Evolutionary conservation across 768 basidiomycete species (phyloP).

Genomic region (Phaffia australis): DNA sequence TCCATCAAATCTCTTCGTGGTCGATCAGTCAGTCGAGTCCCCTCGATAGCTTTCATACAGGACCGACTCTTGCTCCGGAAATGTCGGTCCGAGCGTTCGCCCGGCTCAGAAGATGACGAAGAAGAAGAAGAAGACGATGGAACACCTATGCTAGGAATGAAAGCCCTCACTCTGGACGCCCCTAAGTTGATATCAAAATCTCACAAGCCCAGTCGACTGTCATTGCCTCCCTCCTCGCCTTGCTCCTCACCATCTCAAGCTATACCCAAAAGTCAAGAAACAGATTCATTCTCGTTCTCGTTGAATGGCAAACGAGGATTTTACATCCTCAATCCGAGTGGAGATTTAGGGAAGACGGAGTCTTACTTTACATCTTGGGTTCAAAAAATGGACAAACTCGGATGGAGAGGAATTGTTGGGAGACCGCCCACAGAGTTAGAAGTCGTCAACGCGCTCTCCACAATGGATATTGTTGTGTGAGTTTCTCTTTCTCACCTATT

Average conservation of each 20-base stretch:
- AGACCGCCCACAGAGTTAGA: constrained; percentile 72
- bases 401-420: constrained; percentile 77
- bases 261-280: not conserved
- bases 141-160: too few species aligned
- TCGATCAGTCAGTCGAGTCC: constrained; percentile 81
- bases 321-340: constrained; percentile 83
- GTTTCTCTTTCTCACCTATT: constrained; percentile 36
- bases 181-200: too few species aligned
- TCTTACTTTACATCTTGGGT: constrained; percentile 70
- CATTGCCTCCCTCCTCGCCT: not conserved
- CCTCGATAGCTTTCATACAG: constrained; percentile 72
- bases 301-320: constrained; percentile 37
- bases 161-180: not conserved
- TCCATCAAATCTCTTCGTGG: constrained; percentile 76
- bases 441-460: constrained; percentile 57
- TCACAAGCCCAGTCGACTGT: not conserved
- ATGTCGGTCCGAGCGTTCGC: constrained; percentile 39
- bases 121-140: not conserved
- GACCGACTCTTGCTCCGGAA: constrained; percentile 63
- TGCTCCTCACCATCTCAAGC: too few species aligned
- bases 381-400: constrained; percentile 54
- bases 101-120: constrained; percentile 11
- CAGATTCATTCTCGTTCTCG: not conserved
- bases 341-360: constrained; percentile 76
- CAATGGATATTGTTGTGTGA: constrained; percentile 79